Percentiles rank a stretch among this genome's conserved stretches.
Evolutionary conservation across 2,329 filamentous ascomycete species (phyloP).

Genomic region (Fusarium paranaense): DNA sequence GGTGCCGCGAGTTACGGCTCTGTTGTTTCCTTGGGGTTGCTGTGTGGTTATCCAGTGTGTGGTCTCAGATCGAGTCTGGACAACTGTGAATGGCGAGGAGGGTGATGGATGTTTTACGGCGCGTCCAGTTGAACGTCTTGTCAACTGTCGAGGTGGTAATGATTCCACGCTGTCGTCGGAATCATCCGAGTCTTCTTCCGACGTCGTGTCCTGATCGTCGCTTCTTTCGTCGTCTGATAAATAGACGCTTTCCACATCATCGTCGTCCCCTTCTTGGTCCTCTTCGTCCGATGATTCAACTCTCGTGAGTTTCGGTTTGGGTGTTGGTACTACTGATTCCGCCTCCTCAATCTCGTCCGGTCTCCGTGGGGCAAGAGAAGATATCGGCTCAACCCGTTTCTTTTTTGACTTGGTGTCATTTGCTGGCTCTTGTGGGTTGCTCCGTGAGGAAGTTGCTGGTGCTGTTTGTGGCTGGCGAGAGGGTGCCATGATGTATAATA

Average conservation of each 20-base stretch:
- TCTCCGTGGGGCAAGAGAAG: slow-evolving; percentile 3
- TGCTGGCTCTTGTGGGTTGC: background rate
- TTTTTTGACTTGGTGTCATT: slow-evolving; percentile 10
- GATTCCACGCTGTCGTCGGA: slow-evolving; percentile 27
- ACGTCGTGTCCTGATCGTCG: slow-evolving; percentile 18
- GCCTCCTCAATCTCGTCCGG: slow-evolving; percentile 37
- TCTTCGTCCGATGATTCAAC: slow-evolving; percentile 24
- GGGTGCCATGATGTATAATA: slow-evolving; percentile 17
- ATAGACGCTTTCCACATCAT: slow-evolving; percentile 36
- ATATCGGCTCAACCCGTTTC: background rate
- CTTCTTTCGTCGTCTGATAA: slow-evolving; percentile 30
- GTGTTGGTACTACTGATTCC: slow-evolving; percentile 11
- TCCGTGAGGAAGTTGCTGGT: slow-evolving; percentile 17
- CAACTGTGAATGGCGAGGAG: slow-evolving; percentile 24
- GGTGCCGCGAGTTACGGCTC: slow-evolving; percentile 30
- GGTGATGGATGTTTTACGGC: slow-evolving; percentile 1
- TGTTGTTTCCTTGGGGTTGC: slow-evolving; percentile 13
- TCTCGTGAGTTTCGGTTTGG: slow-evolving; percentile 12
- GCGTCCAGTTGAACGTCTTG: slow-evolving; percentile 18
- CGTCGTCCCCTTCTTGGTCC: background rate
- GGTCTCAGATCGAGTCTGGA: slow-evolving; percentile 35
- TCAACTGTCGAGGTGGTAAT: slow-evolving; percentile 21
- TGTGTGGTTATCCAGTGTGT: slow-evolving; percentile 40
- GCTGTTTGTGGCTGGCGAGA: slow-evolving; percentile 5
- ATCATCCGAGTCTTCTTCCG: slow-evolving; percentile 28